Base-by-base conservation (phyloP, 1,284 basidiomycete species). In the Tremellales sp. region DNA sequence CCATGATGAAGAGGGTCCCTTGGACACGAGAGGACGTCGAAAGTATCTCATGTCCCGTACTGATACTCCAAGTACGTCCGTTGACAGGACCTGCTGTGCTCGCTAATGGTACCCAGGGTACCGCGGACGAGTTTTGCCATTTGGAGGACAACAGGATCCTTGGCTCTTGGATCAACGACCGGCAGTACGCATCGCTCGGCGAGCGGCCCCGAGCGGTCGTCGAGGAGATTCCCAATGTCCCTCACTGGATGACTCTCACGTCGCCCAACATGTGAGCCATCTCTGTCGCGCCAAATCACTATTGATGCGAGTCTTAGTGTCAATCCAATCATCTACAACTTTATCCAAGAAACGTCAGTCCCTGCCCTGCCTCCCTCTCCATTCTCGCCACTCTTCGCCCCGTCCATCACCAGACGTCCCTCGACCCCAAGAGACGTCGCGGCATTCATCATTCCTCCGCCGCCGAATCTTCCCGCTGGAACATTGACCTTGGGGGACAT, bases 231-330 rank as follows among this genome's bases (percentile, higher is more conserved):
- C 22, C 24, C 24, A 25, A 25, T 18, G 37, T 39, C 14, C 37
- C 37, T 9, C 37, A 39, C 24, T 39, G 37, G 37, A 39, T 39
- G 37, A 39, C 37, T 9, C 27, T 39, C 13, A 39, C 37, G 8
- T 25, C 12, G 24, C 18, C 37, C 9, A 9, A 22, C 13, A 8
- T 26, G 37, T 39, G 27, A 22, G 37, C 27, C 21, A 6, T 9
- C 37, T 18, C 24, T n/a, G n/a, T n/a, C n/a, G n/a, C n/a, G n/a
- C n/a, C n/a, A n/a, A n/a, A n/a, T n/a, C n/a, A n/a, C n/a, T n/a
- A n/a, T n/a, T 19, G 10, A 36, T 10, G 9, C 34, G 22, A 9
- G 18, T 10, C 34, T 9, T 10, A 39, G 37, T 8, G 37, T 39
- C 21, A 39, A 39, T 16, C 37, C 37, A 13, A 39, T 39, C 24